These are phyloP conservation scores for Leucogyrophana mollusca DNA, from an alignment of 768 basidiomycete species.

Conservation along the genomic window DNA sequence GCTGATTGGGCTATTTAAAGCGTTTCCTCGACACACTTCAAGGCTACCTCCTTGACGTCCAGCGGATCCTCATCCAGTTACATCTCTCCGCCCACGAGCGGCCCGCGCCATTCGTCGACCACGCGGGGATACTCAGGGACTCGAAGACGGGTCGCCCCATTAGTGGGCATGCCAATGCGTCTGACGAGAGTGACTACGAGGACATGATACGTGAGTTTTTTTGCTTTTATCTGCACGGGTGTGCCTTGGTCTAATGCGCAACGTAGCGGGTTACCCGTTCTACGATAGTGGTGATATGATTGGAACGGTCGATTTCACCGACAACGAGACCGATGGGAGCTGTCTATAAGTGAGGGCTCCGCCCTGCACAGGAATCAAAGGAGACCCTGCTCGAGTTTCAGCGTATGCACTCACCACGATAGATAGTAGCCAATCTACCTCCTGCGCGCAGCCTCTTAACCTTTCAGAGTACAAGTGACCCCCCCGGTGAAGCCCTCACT, in stretches of 20 bases:
- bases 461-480: no score
- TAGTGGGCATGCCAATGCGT: conserved; percentile 39
- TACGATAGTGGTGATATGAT: conserved; percentile 79
- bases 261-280: conserved; percentile 75
- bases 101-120: conserved; percentile 78
- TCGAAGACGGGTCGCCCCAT: conserved; percentile 76
- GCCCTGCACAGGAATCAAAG: no score
- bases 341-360: no score
- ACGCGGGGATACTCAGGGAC: conserved; percentile 69
- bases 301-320: no score
- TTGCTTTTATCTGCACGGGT: conserved; percentile 2
- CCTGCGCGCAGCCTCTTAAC: no score
- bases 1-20: no score
- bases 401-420: no score
- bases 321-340: no score
- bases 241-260: conserved; percentile 9
- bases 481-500: no score
- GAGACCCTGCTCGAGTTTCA: no score
- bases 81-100: conserved; percentile 85
- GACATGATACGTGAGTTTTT: conserved; percentile 59
- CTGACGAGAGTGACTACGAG: conserved; percentile 47
- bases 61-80: conserved; percentile 75
- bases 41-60: conserved; percentile 79
- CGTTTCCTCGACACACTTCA: conserved; percentile 86
- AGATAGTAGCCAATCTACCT: no score